Evolutionary conservation across 2,329 filamentous ascomycete genomes (phyloP).

Genomic region (Cladophialophora yegresii): DNA sequence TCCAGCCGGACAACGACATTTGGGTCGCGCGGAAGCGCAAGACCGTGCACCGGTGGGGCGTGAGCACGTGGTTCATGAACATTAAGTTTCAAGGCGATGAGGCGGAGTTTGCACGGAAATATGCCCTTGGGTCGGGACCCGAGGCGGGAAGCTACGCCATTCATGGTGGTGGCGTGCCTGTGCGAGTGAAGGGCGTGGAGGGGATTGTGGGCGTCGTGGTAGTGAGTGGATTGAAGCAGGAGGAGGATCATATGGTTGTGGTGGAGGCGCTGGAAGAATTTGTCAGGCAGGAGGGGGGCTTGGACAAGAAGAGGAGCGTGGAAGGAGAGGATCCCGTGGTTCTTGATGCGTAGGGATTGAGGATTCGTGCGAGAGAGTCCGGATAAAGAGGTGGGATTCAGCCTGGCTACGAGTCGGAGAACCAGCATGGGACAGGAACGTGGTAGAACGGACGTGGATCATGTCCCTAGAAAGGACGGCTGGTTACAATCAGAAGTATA

Average conservation of each 20-base stretch:
- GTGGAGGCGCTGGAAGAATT: conserved; percentile 66
- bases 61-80: conserved; percentile 70
- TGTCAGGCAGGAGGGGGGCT: conserved; percentile 34
- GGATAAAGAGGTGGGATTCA: not conserved
- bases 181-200: conserved; percentile 72
- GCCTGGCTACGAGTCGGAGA: too few relatives aligned
- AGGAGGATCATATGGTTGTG: conserved; percentile 76
- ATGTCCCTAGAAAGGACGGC: too few relatives aligned
- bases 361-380: not conserved
- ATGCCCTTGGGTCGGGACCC: conserved; percentile 55
- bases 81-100: conserved; percentile 68
- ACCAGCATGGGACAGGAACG: too few relatives aligned
- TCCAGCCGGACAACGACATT: conserved; percentile 68
- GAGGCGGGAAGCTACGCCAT: conserved; percentile 67
- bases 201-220: conserved; percentile 70
- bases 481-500: too few relatives aligned
- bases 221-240: conserved; percentile 73
- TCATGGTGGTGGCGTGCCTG: conserved; percentile 74
- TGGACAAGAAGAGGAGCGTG: not conserved
- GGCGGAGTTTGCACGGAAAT: conserved; percentile 64
- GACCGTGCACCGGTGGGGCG: conserved; percentile 70
- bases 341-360: not conserved
- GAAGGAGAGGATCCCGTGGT: not conserved
- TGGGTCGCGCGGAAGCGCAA: conserved; percentile 72
- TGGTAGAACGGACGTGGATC: too few relatives aligned